These are phyloP conservation scores for Mycena belliarum DNA, from an alignment of 768 basidiomycete species.

Conservation along the genomic window DNA sequence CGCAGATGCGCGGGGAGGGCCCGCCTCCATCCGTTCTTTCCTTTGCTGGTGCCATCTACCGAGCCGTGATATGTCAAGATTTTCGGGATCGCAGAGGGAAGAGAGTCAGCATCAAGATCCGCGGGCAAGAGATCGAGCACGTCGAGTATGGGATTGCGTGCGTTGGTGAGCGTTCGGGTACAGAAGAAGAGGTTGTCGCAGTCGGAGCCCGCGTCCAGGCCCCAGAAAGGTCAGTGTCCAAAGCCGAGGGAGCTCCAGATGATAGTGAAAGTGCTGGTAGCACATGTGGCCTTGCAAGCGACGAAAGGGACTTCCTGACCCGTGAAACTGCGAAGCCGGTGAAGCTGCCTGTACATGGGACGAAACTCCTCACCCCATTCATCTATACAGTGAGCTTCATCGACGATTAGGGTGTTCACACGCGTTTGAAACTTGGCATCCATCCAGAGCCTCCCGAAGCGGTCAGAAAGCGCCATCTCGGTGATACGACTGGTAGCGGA, in stretches of 20 bases:
- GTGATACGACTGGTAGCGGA: too few species aligned
- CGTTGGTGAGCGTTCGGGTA: slow-evolving; percentile 15
- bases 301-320: slow-evolving; percentile 31
- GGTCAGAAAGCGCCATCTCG: slow-evolving; percentile 27
- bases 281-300: slow-evolving; percentile 29
- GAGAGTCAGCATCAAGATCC: slow-evolving; percentile 8
- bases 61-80: slow-evolving; percentile 18
- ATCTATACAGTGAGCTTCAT: slow-evolving; percentile 36
- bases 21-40: slow-evolving; percentile 13
- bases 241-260: slow-evolving; percentile 29
- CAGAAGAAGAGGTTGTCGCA: slow-evolving; percentile 27
- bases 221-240: slow-evolving; percentile 35
- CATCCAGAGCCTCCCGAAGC: slow-evolving; percentile 31
- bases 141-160: slow-evolving; percentile 21
- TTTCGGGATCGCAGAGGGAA: slow-evolving; percentile 16
- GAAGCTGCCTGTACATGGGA: slow-evolving; percentile 26
- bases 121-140: slow-evolving; percentile 20
- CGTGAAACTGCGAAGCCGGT: slow-evolving; percentile 24
- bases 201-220: slow-evolving; percentile 29
- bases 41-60: slow-evolving; percentile 8
- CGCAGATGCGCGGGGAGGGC: slow-evolving; percentile 22
- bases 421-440: slow-evolving; percentile 27
- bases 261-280: slow-evolving; percentile 25
- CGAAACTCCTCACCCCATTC: slow-evolving; percentile 35
- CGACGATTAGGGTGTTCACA: slow-evolving; percentile 29